These are phyloP conservation scores for Wickerhamomyces silvicola DNA, from an alignment of 805 yeast genomes.

Conservation along the genomic window DNA sequence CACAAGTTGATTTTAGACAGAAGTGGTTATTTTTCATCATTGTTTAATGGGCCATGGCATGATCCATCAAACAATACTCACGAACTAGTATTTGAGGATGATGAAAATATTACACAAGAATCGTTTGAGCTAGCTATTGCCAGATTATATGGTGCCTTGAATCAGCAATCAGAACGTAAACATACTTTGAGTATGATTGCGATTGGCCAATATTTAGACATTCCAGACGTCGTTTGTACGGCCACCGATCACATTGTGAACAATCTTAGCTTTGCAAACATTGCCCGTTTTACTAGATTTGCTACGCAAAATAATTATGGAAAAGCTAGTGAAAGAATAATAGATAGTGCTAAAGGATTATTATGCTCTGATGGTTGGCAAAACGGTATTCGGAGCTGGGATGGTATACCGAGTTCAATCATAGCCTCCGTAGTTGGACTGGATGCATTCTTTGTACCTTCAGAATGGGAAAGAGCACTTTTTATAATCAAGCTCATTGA, in stretches of 20 bases:
- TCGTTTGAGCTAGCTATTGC: slow-evolving; percentile 45
- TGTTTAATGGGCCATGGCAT: slow-evolving; percentile 40
- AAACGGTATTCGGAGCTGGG: slow-evolving; percentile 39
- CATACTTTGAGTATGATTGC: slow-evolving; percentile 40
- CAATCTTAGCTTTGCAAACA: slow-evolving; percentile 28
- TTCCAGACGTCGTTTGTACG: slow-evolving; percentile 37
- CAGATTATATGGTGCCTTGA: slow-evolving; percentile 38
- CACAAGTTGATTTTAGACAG: slow-evolving; percentile 40
- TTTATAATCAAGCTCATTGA: slow-evolving; percentile 39
- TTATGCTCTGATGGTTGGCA: slow-evolving; percentile 46
- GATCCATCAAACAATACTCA: slow-evolving; percentile 17
- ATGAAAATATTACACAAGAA: slow-evolving; percentile 33
- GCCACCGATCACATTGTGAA: slow-evolving; percentile 35
- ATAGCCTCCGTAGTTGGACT: slow-evolving; percentile 39
- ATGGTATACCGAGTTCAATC: slow-evolving; percentile 35
- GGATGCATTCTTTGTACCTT: slow-evolving; percentile 47
- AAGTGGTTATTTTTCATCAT: slow-evolving; percentile 40
- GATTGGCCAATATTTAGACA: slow-evolving; percentile 42
- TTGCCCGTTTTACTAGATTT: slow-evolving; percentile 33
- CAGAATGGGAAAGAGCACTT: slow-evolving; percentile 49
- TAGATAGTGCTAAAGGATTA: slow-evolving; percentile 40
- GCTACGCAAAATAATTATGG: slow-evolving; percentile 41
- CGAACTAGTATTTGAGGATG: slow-evolving; percentile 33
- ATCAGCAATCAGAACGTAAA: slow-evolving; percentile 25
- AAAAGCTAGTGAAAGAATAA: slow-evolving; percentile 35